Evolutionary conservation across 345 rosid species (phyloP).

Genomic region (Corchorus olitorius): DNA sequence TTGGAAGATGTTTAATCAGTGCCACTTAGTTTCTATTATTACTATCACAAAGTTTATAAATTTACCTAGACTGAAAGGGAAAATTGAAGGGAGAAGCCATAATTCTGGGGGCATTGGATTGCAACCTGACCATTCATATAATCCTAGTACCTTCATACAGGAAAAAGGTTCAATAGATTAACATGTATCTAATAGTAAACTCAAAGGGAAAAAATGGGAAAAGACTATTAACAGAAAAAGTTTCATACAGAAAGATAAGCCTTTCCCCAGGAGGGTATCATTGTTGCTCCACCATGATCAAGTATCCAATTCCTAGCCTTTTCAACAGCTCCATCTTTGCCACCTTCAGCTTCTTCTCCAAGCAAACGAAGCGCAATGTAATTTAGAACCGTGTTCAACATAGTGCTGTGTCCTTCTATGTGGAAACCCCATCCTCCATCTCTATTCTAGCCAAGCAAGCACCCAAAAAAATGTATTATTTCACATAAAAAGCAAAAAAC

Average conservation of each 20-base stretch:
- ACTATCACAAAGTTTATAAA: not conserved
- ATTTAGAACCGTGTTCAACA: constrained; percentile 69
- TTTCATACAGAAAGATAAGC: constrained; percentile 70
- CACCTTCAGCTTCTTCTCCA: constrained; percentile 68
- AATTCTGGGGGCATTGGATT: constrained; percentile 25
- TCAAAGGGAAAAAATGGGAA: not conserved
- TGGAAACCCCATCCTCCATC: constrained; percentile 97
- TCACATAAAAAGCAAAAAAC: not conserved
- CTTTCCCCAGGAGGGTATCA: constrained; percentile 80
- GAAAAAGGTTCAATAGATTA: not conserved
- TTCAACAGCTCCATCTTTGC: constrained; percentile 48
- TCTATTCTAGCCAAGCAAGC: constrained; percentile 44
- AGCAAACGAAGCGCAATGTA: constrained; percentile 71
- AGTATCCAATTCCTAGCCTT: constrained; percentile 72
- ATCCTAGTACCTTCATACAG: constrained; percentile 17
- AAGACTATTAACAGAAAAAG: no score
- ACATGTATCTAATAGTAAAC: not conserved
- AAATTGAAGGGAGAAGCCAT: constrained; percentile 17
- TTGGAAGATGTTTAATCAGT: not conserved
- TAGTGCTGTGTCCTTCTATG: constrained; percentile 74
- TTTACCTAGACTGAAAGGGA: constrained; percentile 20
- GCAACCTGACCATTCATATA: constrained; percentile 24
- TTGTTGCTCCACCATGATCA: constrained; percentile 74
- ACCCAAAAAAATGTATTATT: not conserved
- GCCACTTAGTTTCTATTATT: not conserved